Percentiles rank a stretch among this genome's conserved stretches.
Conservation (phyloP, 2,329 filamentous ascomycete species). For the Fusarium continuum region DNA sequence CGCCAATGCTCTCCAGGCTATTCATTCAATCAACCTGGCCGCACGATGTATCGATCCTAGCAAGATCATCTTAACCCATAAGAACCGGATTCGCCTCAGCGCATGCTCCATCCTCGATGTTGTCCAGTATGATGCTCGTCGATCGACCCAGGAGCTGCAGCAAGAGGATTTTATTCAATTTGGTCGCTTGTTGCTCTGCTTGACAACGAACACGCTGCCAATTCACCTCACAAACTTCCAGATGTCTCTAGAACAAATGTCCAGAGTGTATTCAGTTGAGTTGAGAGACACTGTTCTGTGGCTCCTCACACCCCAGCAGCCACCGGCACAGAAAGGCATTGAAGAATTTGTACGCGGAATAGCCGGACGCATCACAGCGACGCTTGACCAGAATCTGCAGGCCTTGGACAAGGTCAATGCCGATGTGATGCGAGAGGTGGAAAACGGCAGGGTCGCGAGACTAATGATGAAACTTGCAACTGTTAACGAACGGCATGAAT, state of each 20-base stretch:
- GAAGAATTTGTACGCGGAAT: slow-evolving; percentile 83
- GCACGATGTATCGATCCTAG: slow-evolving; percentile 86
- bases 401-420: slow-evolving; percentile 77
- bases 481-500: slow-evolving; percentile 90
- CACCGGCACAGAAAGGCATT: slow-evolving; percentile 71
- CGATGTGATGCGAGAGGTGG: slow-evolving; percentile 81
- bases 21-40: slow-evolving; percentile 83
- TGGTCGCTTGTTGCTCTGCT: slow-evolving; percentile 82
- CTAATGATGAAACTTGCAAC: slow-evolving; percentile 83
- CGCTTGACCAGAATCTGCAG: slow-evolving; percentile 82
- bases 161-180: slow-evolving; percentile 88
- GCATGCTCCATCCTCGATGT: slow-evolving; percentile 92
- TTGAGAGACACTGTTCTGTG: slow-evolving; percentile 83
- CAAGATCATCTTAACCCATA: slow-evolving; percentile 90
- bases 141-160: slow-evolving; percentile 78
- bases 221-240: slow-evolving; percentile 67
- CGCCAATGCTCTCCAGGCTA: slow-evolving; percentile 84
- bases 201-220: slow-evolving; percentile 75
- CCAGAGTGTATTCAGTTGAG: slow-evolving; percentile 78
- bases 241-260: slow-evolving; percentile 78
- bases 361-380: slow-evolving; percentile 76
- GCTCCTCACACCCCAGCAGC: slow-evolving; percentile 75
- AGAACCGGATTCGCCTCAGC: slow-evolving; percentile 87
- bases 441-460: slow-evolving; percentile 87
- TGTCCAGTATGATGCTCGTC: slow-evolving; percentile 78